A percentile compares a stretch with the other conserved stretches of the same genome.
phyloP scores from a whole-genome alignment of 345 rosid species.

The Salix viminalis region DNA sequence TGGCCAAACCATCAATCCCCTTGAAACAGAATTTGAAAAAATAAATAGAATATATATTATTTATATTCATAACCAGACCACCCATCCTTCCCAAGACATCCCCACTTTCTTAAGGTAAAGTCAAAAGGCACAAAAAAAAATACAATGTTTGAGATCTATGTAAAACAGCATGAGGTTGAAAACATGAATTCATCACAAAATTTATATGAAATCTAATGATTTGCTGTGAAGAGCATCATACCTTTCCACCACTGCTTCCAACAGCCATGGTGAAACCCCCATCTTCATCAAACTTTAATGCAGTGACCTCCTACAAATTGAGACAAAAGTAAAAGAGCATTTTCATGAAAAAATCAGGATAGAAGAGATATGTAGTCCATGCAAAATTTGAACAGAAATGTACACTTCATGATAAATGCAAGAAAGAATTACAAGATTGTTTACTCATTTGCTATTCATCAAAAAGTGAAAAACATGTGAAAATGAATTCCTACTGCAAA shows the following conservation, averaged over 20 bases:
- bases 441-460: too few species aligned
- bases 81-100: too few species aligned
- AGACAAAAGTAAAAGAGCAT: not conserved
- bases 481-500: too few species aligned
- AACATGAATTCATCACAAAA: not conserved
- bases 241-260: conserved; percentile 93
- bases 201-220: not conserved
- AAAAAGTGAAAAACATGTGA: too few species aligned
- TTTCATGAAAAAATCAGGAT: not conserved
- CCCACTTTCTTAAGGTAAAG: not conserved
- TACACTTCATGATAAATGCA: too few species aligned
- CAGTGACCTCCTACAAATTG: conserved; percentile 73
- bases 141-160: not conserved
- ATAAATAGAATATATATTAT: not conserved
- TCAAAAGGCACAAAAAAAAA: not conserved
- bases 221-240: conserved; percentile 20
- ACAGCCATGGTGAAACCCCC: conserved; percentile 83
- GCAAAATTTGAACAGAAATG: not conserved
- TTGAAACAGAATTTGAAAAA: not conserved
- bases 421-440: too few species aligned
- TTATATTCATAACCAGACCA: too few species aligned
- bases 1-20: too few species aligned
- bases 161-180: not conserved
- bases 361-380: not conserved
- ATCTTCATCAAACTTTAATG: conserved; percentile 71